Percentiles rank a stretch among this genome's conserved stretches.
Evolutionary conservation across 73 alveolate species (phyloP).

Genomic region (Paramecium octaurelia): DNA sequence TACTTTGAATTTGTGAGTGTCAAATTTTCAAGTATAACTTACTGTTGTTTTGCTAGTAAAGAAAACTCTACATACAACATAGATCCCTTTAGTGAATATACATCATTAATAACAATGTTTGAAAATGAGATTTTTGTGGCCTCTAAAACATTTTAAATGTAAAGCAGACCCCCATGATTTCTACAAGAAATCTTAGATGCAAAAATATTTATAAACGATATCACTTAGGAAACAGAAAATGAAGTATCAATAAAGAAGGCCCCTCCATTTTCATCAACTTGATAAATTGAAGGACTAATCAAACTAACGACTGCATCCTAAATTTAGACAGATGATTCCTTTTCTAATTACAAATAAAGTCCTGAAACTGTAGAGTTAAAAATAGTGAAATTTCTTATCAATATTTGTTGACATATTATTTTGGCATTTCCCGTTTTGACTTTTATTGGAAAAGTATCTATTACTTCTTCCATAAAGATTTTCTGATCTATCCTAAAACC

Average conservation of each 20-base stretch:
- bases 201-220: no score
- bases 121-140: not conserved
- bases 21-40: not conserved
- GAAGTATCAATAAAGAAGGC: not conserved
- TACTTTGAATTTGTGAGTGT: not conserved
- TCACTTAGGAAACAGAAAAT: not conserved
- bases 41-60: not conserved
- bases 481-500: not conserved
- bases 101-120: not conserved
- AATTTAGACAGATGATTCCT: not conserved
- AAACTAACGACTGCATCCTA: not conserved
- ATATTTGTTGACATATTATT: no score
- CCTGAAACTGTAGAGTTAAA: not conserved
- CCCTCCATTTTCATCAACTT: not conserved
- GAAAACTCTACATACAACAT: not conserved
- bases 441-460: not conserved
- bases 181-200: not conserved
- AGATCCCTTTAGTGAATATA: not conserved
- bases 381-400: no score
- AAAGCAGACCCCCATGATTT: not conserved
- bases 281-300: not conserved
- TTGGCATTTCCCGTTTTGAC: not conserved
- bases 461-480: not conserved
- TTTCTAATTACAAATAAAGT: not conserved
- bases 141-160: not conserved